Conservation (phyloP, 2,329 filamentous ascomycete species). For the Neonectria neomacrospora region DNA sequence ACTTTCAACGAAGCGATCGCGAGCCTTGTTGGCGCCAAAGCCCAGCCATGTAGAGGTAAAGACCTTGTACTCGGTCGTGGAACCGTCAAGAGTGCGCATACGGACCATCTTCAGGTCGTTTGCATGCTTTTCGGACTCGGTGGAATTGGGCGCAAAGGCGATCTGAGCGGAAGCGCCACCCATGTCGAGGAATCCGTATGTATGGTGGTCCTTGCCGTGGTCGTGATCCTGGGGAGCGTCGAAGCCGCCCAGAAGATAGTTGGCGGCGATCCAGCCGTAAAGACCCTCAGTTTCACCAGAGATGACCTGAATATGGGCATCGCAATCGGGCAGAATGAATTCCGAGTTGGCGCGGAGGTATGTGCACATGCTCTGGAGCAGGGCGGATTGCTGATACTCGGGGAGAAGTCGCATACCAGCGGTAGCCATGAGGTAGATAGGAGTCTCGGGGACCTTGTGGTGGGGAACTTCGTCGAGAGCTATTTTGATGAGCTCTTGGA, state of each 20-base stretch:
- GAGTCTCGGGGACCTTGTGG: constrained; percentile 82
- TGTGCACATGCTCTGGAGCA: constrained; percentile 82
- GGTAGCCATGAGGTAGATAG: constrained; percentile 94
- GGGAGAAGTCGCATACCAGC: constrained; percentile 92
- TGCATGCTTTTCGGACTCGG: constrained; percentile 88
- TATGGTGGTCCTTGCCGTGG: constrained; percentile 90
- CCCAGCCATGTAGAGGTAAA: constrained; percentile 98
- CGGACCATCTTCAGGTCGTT: constrained; percentile 89
- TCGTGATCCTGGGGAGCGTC: constrained; percentile 78
- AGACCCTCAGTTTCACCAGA: constrained; percentile 94
- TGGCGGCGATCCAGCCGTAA: constrained; percentile 97
- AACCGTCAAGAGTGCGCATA: constrained; percentile 84
- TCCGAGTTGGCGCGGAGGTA: constrained; percentile 81
- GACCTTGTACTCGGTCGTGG: constrained; percentile 82
- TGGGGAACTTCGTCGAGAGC: constrained; percentile 81
- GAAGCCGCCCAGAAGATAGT: constrained; percentile 93
- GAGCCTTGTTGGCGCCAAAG: constrained; percentile 95
- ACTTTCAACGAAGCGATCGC: constrained; percentile 82
- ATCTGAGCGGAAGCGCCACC: constrained; percentile 97
- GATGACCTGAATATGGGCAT: constrained; percentile 91
- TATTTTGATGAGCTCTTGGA: constrained; percentile 82
- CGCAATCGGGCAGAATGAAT: constrained; percentile 91
- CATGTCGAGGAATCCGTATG: constrained; percentile 98
- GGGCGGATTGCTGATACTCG: constrained; percentile 73
- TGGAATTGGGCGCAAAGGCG: constrained; percentile 93